phyloP scores from a whole-genome alignment of 495 filamentous ascomycete species.

The Xylaria longipes region DNA sequence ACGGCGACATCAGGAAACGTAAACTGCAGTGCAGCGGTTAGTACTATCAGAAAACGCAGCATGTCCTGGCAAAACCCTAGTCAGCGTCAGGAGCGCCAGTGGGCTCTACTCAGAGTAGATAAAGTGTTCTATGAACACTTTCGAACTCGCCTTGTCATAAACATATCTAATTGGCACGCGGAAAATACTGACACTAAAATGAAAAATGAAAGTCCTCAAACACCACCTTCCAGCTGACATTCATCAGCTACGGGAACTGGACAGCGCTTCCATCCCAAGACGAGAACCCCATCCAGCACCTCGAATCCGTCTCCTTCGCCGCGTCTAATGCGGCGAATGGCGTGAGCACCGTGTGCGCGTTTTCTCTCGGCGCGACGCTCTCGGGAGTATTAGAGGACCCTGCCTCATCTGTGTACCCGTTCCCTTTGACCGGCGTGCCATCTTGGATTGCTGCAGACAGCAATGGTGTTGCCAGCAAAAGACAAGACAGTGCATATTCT shows the following conservation, averaged over 20 bases:
- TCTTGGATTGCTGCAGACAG: constrained; percentile 13
- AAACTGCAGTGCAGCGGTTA: neutral
- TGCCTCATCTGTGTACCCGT: neutral
- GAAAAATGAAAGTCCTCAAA: neutral
- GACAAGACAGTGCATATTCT: neutral
- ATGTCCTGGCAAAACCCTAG: no score
- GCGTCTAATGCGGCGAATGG: constrained; percentile 30
- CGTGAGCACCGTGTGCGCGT: constrained; percentile 32
- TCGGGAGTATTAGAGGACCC: neutral
- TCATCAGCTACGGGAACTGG: constrained; percentile 38
- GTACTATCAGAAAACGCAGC: neutral
- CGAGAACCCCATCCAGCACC: constrained; percentile 27
- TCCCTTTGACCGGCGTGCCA: neutral
- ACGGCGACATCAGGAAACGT: neutral
- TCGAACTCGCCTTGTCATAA: neutral
- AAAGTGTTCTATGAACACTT: neutral
- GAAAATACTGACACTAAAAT: neutral
- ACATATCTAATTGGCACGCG: neutral
- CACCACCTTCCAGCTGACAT: constrained; percentile 26
- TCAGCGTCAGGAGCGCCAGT: neutral
- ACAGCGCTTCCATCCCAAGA: constrained; percentile 28
- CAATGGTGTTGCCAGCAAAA: neutral
- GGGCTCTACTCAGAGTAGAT: neutral
- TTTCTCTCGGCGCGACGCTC: constrained; percentile 30
- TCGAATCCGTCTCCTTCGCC: constrained; percentile 34